Conservation (phyloP, 441 rosid species). For the Syzygium syzygioides region DNA sequence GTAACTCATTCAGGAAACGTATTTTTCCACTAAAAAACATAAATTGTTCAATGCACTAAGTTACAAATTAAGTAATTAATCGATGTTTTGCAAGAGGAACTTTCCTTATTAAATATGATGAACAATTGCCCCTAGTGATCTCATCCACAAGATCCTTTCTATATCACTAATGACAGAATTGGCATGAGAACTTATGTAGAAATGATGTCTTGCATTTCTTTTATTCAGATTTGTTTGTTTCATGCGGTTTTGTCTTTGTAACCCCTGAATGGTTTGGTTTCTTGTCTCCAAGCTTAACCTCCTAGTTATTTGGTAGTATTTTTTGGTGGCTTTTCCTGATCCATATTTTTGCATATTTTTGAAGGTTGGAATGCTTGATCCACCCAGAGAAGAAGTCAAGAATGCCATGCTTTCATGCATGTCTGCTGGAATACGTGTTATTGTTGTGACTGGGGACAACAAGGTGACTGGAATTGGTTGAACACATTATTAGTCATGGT, state of each 20-base stretch:
- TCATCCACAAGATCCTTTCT: neutral
- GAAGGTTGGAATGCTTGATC: slow-evolving; percentile 99
- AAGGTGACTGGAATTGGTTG: slow-evolving; percentile 44
- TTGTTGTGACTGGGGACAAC: slow-evolving; percentile 98
- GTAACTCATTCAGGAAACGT: neutral
- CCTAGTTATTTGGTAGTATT: neutral
- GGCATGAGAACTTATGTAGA: neutral
- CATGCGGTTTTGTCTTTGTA: neutral
- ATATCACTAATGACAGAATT: neutral
- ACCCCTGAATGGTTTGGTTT: neutral
- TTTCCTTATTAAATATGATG: neutral
- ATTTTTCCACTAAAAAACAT: neutral
- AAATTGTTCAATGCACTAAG: neutral
- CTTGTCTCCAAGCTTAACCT: neutral
- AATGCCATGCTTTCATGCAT: slow-evolving; percentile 95
- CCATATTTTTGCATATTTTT: neutral
- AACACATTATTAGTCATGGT: neutral
- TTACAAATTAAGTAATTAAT: neutral
- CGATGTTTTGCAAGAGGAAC: neutral
- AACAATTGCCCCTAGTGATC: neutral
- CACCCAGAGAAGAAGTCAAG: slow-evolving; percentile 96
- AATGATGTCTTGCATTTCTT: neutral
- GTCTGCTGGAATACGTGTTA: slow-evolving; percentile 99
- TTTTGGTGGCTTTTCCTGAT: neutral
- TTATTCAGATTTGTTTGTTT: neutral